Evolutionary conservation across 1,284 basidiomycete genomes (phyloP).

Genomic region (Wolfiporia cocos): DNA sequence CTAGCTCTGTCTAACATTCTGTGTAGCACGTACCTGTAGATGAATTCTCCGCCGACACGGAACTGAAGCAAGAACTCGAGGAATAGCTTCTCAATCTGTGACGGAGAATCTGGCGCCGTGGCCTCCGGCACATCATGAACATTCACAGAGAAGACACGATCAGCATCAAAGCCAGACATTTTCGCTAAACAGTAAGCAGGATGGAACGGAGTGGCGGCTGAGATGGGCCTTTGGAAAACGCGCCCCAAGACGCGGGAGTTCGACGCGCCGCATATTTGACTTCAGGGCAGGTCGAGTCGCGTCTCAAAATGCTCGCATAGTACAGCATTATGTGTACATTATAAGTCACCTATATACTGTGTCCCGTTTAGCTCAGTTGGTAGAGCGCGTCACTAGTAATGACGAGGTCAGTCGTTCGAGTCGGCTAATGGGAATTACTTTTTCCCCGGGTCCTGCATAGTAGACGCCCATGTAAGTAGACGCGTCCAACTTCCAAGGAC

Average conservation of each 20-base stretch:
- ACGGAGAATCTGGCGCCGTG: slow-evolving; percentile 59
- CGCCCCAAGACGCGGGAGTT: slow-evolving; percentile 8
- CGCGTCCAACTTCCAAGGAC: too few relatives aligned
- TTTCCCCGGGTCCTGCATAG: not conserved
- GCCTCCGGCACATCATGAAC: slow-evolving; percentile 57
- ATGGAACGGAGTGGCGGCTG: too few relatives aligned
- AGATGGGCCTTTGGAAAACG: too few relatives aligned
- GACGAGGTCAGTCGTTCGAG: slow-evolving; percentile 47
- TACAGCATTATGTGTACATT: not conserved
- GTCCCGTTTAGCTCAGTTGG: slow-evolving; percentile 48
- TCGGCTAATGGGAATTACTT: slow-evolving; percentile 40
- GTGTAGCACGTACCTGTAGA: slow-evolving; percentile 62
- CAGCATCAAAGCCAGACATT: slow-evolving; percentile 70
- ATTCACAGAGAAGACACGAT: slow-evolving; percentile 74
- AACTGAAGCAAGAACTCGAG: slow-evolving; percentile 84
- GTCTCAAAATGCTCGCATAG: slow-evolving; percentile 9
- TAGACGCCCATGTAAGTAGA: not conserved
- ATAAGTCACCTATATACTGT: not conserved
- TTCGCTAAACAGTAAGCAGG: too few relatives aligned
- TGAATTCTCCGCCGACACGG: slow-evolving; percentile 83
- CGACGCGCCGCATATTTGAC: slow-evolving; percentile 12
- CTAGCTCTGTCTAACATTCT: slow-evolving; percentile 1
- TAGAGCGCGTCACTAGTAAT: slow-evolving; percentile 59
- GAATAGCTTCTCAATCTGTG: slow-evolving; percentile 76
- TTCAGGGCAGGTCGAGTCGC: slow-evolving; percentile 28